Percentiles rank a stretch among this genome's conserved stretches.
Conservation (phyloP, 2,329 filamentous ascomycete genomes). For the Orbilia ellipsospora region DNA sequence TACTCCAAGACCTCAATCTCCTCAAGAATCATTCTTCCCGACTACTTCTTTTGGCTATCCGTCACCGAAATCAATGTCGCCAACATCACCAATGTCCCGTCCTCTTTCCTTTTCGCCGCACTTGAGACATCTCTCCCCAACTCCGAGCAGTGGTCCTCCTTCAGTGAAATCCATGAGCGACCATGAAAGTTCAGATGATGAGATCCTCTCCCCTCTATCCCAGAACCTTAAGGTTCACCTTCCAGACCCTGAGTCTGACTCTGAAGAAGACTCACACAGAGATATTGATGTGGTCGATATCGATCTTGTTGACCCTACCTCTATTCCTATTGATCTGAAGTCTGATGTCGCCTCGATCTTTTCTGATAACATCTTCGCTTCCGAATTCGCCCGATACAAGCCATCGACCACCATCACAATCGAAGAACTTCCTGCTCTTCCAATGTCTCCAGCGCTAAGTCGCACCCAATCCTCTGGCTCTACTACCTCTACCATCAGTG, state of each 20-base stretch:
- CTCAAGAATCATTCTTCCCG: slow-evolving; percentile 43
- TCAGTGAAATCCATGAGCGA: slow-evolving; percentile 51
- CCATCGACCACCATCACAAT: slow-evolving; percentile 40
- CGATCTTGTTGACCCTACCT: slow-evolving; percentile 28
- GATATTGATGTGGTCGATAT: slow-evolving; percentile 24
- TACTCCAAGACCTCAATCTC: slow-evolving; percentile 43
- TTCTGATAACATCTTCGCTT: slow-evolving; percentile 36
- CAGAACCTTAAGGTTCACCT: slow-evolving; percentile 49
- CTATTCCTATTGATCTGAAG: slow-evolving; percentile 40
- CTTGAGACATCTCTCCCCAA: slow-evolving; percentile 47
- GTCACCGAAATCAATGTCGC: slow-evolving; percentile 46
- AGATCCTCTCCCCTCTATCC: slow-evolving; percentile 31
- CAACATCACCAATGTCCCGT: slow-evolving; percentile 35
- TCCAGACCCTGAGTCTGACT: slow-evolving; percentile 50
- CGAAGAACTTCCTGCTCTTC: slow-evolving; percentile 53
- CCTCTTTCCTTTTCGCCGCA: slow-evolving; percentile 53
- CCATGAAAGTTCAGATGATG: slow-evolving; percentile 47
- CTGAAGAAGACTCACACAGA: slow-evolving; percentile 26
- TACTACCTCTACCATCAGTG: slow-evolving; percentile 19
- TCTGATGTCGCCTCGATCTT: slow-evolving; percentile 40
- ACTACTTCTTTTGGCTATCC: slow-evolving; percentile 37
- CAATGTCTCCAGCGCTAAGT: slow-evolving; percentile 41
- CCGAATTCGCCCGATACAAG: neutral
- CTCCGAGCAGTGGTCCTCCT: slow-evolving; percentile 47
- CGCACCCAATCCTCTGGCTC: slow-evolving; percentile 43